Evolutionary conservation across 2,329 filamentous ascomycete genomes (phyloP).

Genomic region (Periglandula ipomoeae): DNA sequence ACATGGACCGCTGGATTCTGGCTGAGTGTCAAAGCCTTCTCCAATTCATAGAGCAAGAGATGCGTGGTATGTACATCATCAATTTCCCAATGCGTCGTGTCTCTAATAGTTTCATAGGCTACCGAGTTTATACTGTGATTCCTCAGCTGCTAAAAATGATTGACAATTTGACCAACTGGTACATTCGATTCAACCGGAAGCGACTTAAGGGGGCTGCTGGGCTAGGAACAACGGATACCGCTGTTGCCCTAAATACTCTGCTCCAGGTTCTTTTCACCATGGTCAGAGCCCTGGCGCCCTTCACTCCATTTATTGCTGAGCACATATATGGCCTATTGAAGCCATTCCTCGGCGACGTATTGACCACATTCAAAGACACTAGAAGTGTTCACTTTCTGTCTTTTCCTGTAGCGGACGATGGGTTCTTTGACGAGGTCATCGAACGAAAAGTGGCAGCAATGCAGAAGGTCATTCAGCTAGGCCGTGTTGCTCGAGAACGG

Average conservation of each 20-base stretch:
- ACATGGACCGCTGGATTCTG: constrained; percentile 87
- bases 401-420: constrained; percentile 72
- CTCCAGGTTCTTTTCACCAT: constrained; percentile 85
- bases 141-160: constrained; percentile 67
- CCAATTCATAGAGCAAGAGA: constrained; percentile 79
- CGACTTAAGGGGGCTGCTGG: constrained; percentile 60
- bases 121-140: constrained; percentile 75
- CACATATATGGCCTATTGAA: constrained; percentile 56
- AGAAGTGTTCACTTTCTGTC: constrained; percentile 79
- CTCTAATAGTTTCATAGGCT: constrained; percentile 27
- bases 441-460: constrained; percentile 74
- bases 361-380: constrained; percentile 54
- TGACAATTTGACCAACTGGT: constrained; percentile 87
- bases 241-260: constrained; percentile 76
- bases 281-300: constrained; percentile 71
- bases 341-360: constrained; percentile 61
- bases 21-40: constrained; percentile 78
- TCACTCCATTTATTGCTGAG: constrained; percentile 84
- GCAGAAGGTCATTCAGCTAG: constrained; percentile 84
- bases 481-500: constrained; percentile 68
- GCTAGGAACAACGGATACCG: constrained; percentile 57
- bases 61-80: constrained; percentile 48
- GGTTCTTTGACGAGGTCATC: constrained; percentile 71
- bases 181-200: constrained; percentile 81
- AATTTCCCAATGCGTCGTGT: too few species aligned